Evolutionary conservation across 208 protist genomes (phyloP).

Genomic region (Endotrypanum monterogeii): DNA sequence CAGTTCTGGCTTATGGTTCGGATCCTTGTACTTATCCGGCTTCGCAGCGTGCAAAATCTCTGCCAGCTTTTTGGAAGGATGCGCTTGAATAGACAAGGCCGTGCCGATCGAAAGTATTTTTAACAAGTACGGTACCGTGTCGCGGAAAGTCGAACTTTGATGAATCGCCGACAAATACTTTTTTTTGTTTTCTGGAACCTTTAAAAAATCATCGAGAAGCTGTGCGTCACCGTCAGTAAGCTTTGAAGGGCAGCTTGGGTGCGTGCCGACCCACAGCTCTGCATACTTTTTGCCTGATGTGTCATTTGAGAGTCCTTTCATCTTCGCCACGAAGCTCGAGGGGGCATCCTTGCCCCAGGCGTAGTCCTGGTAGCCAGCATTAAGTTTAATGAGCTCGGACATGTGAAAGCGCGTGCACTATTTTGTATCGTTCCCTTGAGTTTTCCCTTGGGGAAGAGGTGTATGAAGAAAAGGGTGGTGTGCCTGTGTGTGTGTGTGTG

Average conservation of each 20-base stretch:
- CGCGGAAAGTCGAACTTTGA: constrained; percentile 53
- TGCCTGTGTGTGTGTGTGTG: too few species aligned
- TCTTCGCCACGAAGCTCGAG: constrained; percentile 84
- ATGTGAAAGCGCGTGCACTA: constrained; percentile 14
- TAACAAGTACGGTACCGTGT: constrained; percentile 95
- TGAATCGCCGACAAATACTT: constrained; percentile 65
- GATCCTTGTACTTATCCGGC: constrained; percentile 96
- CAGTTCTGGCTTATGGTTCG: constrained; percentile 99
- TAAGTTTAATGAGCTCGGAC: constrained; percentile 48
- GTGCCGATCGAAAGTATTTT: constrained; percentile 96
- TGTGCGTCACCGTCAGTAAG: constrained; percentile 34
- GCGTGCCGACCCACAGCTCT: constrained; percentile 98
- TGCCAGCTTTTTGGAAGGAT: constrained; percentile 96
- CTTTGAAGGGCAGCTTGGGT: constrained; percentile 91
- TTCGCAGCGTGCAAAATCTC: constrained; percentile 84
- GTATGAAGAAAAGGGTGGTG: not conserved
- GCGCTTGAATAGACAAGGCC: constrained; percentile 98
- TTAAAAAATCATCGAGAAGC: constrained; percentile 68
- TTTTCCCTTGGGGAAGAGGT: not conserved
- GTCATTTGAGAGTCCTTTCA: constrained; percentile 61
- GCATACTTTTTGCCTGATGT: constrained; percentile 76
- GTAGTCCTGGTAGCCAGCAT: constrained; percentile 83
- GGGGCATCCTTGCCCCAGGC: constrained; percentile 81
- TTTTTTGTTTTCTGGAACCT: constrained; percentile 31
- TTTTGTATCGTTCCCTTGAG: not conserved